Evolutionary conservation across 2,329 filamentous ascomycete species (phyloP), one percentile per base, ranked within the genome.

Genomic region (Epichloe hybrida): DNA sequence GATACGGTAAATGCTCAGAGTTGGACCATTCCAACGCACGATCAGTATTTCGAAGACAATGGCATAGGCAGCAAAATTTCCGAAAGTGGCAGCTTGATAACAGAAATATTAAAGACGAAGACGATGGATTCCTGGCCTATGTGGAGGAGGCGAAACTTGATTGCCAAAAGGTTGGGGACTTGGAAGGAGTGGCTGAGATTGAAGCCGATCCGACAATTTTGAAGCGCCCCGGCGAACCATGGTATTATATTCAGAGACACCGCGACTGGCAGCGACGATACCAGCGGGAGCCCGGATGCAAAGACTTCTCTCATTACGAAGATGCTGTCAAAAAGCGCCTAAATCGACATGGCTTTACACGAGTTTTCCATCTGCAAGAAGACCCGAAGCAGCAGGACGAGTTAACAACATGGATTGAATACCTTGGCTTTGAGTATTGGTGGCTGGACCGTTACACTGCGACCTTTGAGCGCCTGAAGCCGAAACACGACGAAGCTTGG

Each of bases 341-440:
- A 7, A 49, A 49, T 13, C 48, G 55, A 41, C 59, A 68, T 53
- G 58, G 55, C 47, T 65, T 67, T 42, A 57, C 52, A 1, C 59
- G 55, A 49, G 36, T 54, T 12, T 64, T 67, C 51, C 45, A 64
- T 40, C 55, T 68, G 27, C 37, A 60, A 40, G 46, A 63, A 44
- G 60, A 65, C 48, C 58, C 58, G 1, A 54, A 53, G 46, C 53
- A 54, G 7, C 61, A 71, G 52, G 61, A 67, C 49, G 54, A 59
- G 40, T 48, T 69, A 34, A 61, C 65, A 40, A 67, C 62, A 7
- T 70, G 67, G 67, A 65, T 70, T 49, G 68, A 71, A 54, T 69
- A 64, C 54, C 60, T 69, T 23, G 54, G 50, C 43, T 68, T 56
- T 49, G 55, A 63, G 52, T 56, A 60, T 51, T 57, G 54, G 56